phyloP scores from a whole-genome alignment of 108 stramenopile species.

The Cyclostephanos invisitatus region DNA sequence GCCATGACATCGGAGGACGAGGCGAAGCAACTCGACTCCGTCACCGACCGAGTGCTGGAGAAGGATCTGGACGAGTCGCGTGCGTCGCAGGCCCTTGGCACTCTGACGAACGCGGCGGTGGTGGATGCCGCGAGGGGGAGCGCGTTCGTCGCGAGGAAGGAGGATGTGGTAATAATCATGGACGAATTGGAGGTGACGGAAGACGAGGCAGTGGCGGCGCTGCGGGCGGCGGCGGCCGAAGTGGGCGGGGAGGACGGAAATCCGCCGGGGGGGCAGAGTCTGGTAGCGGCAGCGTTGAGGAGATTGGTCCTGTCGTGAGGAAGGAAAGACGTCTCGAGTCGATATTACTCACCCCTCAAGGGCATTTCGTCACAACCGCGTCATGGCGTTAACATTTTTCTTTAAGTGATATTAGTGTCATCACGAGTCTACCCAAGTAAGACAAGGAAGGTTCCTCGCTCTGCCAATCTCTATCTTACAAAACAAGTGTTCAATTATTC shows the following conservation, averaged over 20 bases:
- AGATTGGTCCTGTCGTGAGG: conserved; percentile 54
- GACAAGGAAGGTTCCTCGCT: too few species aligned
- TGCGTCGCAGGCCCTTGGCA: conserved; percentile 68
- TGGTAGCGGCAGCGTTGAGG: conserved; percentile 66
- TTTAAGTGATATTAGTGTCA: too few species aligned
- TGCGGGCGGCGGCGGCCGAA: conserved; percentile 58
- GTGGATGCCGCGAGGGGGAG: conserved; percentile 15
- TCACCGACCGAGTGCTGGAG: conserved; percentile 76
- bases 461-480: too few species aligned
- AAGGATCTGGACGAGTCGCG: conserved; percentile 70
- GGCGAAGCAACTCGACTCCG: conserved; percentile 84
- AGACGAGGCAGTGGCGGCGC: conserved; percentile 56
- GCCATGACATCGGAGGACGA: conserved; percentile 64
- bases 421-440: too few species aligned
- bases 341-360: too few species aligned
- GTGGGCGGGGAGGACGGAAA: neutral
- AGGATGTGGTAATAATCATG: conserved; percentile 73
- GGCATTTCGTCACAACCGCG: too few species aligned
- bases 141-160: conserved; percentile 52
- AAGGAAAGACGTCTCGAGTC: too few species aligned
- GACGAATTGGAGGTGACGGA: conserved; percentile 72
- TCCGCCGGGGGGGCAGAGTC: conserved; percentile 31
- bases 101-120: conserved; percentile 47
- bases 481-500: neutral
- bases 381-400: too few species aligned